Evolutionary conservation across 75 land plant species (phyloP).

Genomic region (Selaginella moellendorffii): DNA sequence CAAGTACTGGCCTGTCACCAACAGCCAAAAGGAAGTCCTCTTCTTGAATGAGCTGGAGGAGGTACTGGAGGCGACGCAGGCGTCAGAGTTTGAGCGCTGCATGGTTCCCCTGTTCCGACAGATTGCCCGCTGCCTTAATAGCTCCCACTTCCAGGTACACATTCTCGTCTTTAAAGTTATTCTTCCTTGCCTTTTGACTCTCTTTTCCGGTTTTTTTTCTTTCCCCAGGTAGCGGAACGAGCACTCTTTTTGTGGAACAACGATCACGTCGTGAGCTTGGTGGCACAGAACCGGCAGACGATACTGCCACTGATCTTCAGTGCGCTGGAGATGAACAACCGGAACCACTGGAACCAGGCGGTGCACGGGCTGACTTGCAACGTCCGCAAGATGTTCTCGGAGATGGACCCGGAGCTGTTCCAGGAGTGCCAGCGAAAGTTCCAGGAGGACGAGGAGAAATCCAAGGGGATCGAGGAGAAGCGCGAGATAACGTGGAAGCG

Average conservation of each 20-base stretch:
- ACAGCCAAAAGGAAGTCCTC: constrained; percentile 45
- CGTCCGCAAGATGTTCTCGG: neutral
- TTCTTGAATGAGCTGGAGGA: constrained; percentile 49
- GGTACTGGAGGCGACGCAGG: constrained; percentile 27
- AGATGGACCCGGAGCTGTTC: neutral
- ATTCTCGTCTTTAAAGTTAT: neutral
- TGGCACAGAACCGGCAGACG: neutral
- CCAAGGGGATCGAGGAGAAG: neutral
- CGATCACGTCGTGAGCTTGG: neutral
- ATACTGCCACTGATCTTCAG: neutral
- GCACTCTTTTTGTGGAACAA: neutral
- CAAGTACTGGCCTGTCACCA: constrained; percentile 45
- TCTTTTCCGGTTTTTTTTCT: too few species aligned
- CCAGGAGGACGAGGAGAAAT: neutral
- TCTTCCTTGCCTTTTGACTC: neutral
- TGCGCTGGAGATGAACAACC: neutral
- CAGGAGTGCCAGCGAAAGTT: neutral
- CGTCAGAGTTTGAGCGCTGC: constrained; percentile 19
- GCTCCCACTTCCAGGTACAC: constrained; percentile 48
- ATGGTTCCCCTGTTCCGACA: constrained; percentile 29
- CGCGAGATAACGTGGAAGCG: neutral
- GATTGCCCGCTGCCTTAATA: constrained; percentile 31
- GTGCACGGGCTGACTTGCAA: neutral
- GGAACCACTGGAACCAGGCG: neutral
- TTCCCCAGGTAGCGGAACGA: neutral